Evolutionary conservation across 768 basidiomycete genomes (phyloP), one percentile per base, ranked within the genome.

Genomic region (Mycena amicta): DNA sequence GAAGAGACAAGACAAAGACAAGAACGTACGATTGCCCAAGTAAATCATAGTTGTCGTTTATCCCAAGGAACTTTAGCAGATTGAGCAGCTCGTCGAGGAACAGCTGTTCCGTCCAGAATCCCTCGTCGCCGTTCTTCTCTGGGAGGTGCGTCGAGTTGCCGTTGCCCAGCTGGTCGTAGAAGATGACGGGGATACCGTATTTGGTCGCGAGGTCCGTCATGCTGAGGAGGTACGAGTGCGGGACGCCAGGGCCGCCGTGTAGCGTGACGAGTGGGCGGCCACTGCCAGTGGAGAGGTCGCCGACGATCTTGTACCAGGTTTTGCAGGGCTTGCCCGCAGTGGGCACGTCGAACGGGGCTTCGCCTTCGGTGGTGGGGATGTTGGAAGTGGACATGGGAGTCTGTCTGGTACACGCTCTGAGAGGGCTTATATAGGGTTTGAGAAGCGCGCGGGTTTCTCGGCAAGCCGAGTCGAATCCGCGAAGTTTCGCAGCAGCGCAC

Each of bases 161-260:
- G 62, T 72, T 74, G 5, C 83, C 83, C 27, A 85, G 55, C 61
- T 84, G 83, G 62, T 83, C 80, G 66, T 83, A 84, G 52, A 81
- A 70, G 30, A 84, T 65, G 52, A 83, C 72, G 20, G 81, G 79
- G 53, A 74, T 76, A 26, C 59, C 51, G 51, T 66, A 53, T 13
- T 66, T 52, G 28, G 55, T 53, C 46, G 49, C 56, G 41, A 66
- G 59, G 20, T 53, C 59, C 15, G 54, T 41, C 37, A 56, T 27
- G 37, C 62, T 53, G 51, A 55, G 54, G n/a, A 56, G 51, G 27
- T 57, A 62, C 46, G 50, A 29, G 33, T 68, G 66, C 4, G 54
- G 51, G 49, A 69, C 49, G 5, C 69, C 79, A 0, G 80, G 81
- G 2, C 82, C 82, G 4, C 82, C 83, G 55, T 83, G 82, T 1